Percentiles rank a stretch among this genome's conserved stretches.
Evolutionary conservation across 441 rosid species (phyloP).

Genomic region (Heliophila coronopifolia): DNA sequence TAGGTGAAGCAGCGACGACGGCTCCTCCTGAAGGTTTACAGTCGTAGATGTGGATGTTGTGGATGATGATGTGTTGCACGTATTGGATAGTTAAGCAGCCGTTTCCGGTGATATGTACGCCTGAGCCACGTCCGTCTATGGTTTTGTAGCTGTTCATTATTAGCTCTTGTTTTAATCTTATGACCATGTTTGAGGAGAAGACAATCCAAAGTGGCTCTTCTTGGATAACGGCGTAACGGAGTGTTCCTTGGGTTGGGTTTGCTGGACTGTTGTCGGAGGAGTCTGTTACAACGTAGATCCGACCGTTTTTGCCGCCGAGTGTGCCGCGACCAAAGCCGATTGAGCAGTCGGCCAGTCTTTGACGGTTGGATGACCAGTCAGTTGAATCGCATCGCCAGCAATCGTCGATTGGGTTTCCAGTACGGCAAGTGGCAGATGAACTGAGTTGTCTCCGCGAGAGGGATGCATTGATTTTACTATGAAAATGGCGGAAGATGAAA

Average conservation of each 20-base stretch:
- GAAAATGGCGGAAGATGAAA: constrained; percentile 7
- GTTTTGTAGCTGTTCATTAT: constrained; percentile 77
- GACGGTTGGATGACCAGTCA: constrained; percentile 74
- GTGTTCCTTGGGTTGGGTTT: constrained; percentile 76
- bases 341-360: constrained; percentile 66
- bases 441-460: constrained; percentile 46
- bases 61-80: constrained; percentile 69
- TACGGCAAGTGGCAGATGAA: constrained; percentile 39
- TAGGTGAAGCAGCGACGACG: constrained; percentile 51
- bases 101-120: constrained; percentile 55
- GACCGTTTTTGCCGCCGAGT: constrained; percentile 70
- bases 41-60: constrained; percentile 64
- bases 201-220: constrained; percentile 77
- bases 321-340: constrained; percentile 73
- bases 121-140: constrained; percentile 74
- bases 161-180: constrained; percentile 67
- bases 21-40: constrained; percentile 76
- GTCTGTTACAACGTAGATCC: constrained; percentile 77
- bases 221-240: constrained; percentile 77
- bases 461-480: constrained; percentile 61
- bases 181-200: constrained; percentile 59
- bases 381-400: constrained; percentile 76
- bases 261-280: constrained; percentile 65
- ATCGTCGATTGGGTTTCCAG: constrained; percentile 92
- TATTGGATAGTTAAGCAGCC: constrained; percentile 75